Evolutionary conservation across 768 basidiomycete species (phyloP).

Genomic region (Tricholomella constricta): DNA sequence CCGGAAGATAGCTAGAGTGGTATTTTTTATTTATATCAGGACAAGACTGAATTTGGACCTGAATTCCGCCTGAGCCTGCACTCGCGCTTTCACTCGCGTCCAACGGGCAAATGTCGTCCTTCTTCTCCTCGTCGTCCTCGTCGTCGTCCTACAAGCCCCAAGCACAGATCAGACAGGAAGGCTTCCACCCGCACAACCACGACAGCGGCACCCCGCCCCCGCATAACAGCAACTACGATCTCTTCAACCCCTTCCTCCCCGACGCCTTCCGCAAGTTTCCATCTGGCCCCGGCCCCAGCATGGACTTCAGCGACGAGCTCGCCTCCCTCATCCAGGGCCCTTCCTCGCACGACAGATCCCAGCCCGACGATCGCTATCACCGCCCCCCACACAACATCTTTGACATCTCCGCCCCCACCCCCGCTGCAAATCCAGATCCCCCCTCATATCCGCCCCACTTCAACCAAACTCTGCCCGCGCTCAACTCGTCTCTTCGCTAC

Average conservation of each 20-base stretch:
- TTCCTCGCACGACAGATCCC: constrained; percentile 2
- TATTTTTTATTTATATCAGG: constrained; percentile 15
- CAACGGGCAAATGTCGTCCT: constrained; percentile 37
- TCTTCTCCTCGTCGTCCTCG: constrained; percentile 34
- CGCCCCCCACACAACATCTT: constrained; percentile 55
- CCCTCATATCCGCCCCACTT: constrained; percentile 37
- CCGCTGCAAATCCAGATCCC: constrained; percentile 31
- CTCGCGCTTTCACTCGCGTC: no score
- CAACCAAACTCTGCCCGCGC: constrained; percentile 51
- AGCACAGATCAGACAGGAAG: constrained; percentile 61
- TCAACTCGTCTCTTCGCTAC: constrained; percentile 54
- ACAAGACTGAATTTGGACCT: neutral
- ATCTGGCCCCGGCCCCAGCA: constrained; percentile 24
- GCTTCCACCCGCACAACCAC: constrained; percentile 57
- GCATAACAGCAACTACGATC: constrained; percentile 39
- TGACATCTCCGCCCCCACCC: constrained; percentile 54
- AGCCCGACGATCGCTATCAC: constrained; percentile 23
- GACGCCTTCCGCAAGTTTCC: constrained; percentile 60
- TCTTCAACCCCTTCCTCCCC: constrained; percentile 48
- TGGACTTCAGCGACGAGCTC: constrained; percentile 73
- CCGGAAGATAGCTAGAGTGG: constrained; percentile 3
- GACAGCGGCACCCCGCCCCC: constrained; percentile 27
- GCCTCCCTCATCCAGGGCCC: constrained; percentile 49
- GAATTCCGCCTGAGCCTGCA: no score
- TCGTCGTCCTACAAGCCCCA: constrained; percentile 53